Evolutionary conservation across 768 basidiomycete genomes (phyloP).

Genomic region (Aureoboletus auriporus): DNA sequence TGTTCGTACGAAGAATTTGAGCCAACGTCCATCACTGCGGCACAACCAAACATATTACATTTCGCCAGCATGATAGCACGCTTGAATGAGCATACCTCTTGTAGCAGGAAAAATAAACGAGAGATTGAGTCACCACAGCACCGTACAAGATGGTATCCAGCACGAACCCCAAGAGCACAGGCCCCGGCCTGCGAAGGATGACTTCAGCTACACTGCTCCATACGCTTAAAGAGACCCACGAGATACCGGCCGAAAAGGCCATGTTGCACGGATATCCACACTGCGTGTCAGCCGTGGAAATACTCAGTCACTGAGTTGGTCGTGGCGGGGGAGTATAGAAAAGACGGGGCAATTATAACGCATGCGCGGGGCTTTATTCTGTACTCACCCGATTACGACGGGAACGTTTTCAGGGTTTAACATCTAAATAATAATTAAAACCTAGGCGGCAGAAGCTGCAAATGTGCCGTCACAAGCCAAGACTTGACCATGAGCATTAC

Average conservation of each 20-base stretch:
- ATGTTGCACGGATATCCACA: constrained; percentile 13
- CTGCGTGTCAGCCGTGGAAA: constrained; percentile 1
- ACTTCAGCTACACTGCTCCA: not conserved
- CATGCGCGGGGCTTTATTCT: not conserved
- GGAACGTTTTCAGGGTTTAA: constrained; percentile 20
- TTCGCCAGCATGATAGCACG: not conserved
- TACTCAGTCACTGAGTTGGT: constrained; percentile 5
- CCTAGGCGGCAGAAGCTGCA: not conserved
- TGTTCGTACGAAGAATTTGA: constrained; percentile 21
- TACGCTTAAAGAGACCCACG: constrained; percentile 11
- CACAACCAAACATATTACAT: not conserved
- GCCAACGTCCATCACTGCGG: constrained; percentile 18
- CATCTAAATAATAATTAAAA: not conserved
- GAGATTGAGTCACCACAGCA: constrained; percentile 31
- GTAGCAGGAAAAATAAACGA: constrained; percentile 28
- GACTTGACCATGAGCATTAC: not conserved
- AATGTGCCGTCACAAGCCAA: constrained; percentile 1
- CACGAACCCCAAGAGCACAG: constrained; percentile 32
- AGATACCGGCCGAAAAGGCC: constrained; percentile 19
- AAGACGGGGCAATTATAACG: constrained; percentile 5
- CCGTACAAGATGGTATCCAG: constrained; percentile 35
- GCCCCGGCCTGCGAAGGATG: constrained; percentile 26
- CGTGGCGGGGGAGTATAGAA: not conserved
- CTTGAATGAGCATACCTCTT: constrained; percentile 16
- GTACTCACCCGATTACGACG: constrained; percentile 12